A percentile compares a stretch with the other conserved stretches of the same genome.
Evolutionary conservation across 228 moss, liverwort and hornwort genomes (phyloP).

Genomic region (Sphagnum magellanicum): DNA sequence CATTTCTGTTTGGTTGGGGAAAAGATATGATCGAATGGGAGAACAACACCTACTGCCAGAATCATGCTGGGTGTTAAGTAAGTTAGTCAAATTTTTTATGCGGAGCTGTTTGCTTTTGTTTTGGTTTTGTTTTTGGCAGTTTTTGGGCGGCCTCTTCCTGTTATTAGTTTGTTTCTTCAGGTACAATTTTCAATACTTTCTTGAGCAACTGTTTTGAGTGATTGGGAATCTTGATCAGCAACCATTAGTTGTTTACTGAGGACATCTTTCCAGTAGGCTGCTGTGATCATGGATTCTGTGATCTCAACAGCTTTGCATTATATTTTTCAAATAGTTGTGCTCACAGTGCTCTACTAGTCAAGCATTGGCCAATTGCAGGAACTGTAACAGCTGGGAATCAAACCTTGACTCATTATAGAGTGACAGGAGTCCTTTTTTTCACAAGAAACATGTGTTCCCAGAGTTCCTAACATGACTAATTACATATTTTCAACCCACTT

Average conservation of each 20-base stretch:
- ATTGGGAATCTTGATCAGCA: background rate
- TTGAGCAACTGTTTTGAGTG: background rate
- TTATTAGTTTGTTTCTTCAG: constrained; percentile 72
- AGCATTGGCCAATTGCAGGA: background rate
- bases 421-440: too few species aligned
- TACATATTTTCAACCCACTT: too few species aligned
- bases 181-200: constrained; percentile 15
- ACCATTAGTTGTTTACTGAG: background rate
- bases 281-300: background rate
- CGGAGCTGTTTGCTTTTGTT: constrained; percentile 5
- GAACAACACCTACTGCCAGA: too few species aligned
- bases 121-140: constrained; percentile 24
- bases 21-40: too few species aligned
- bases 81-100: background rate
- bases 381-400: too few species aligned
- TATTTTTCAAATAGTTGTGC: background rate
- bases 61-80: background rate
- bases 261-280: background rate
- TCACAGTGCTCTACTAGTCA: background rate
- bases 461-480: too few species aligned
- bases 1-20: too few species aligned
- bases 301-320: background rate
- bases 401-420: too few species aligned
- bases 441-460: too few species aligned
- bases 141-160: constrained; percentile 84